phyloP scores from a whole-genome alignment of 2,329 filamentous ascomycete genomes.

The Microdochium nivale region DNA sequence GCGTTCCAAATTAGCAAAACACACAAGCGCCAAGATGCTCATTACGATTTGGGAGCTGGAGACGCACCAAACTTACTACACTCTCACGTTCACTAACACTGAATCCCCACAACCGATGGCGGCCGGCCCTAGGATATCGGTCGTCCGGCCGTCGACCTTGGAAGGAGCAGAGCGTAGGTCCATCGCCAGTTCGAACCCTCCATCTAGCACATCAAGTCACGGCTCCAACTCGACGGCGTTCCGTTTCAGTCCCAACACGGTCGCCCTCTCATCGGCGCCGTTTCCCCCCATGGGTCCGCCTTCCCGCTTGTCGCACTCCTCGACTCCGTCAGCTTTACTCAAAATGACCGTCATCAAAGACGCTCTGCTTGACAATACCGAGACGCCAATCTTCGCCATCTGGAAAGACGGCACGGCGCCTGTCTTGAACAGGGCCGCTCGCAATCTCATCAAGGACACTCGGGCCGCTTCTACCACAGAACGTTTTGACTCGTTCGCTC shows the following conservation, averaged over 20 bases:
- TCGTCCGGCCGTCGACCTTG: slow-evolving; percentile 29
- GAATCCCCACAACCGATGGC: slow-evolving; percentile 27
- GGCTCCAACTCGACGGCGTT: slow-evolving; percentile 38
- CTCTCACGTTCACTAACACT: slow-evolving; percentile 63
- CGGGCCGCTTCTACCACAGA: slow-evolving; percentile 31
- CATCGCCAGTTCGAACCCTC: slow-evolving; percentile 33
- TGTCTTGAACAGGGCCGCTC: slow-evolving; percentile 61
- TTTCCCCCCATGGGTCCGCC: slow-evolving; percentile 64
- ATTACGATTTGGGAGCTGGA: slow-evolving; percentile 66
- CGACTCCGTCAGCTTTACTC: slow-evolving; percentile 57
- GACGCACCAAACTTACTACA: slow-evolving; percentile 60
- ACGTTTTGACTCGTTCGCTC: slow-evolving; percentile 46
- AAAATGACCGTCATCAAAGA: slow-evolving; percentile 72
- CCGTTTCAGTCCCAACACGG: slow-evolving; percentile 38
- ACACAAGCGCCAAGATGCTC: slow-evolving; percentile 63
- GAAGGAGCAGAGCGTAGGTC: slow-evolving; percentile 38
- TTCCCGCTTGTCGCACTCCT: slow-evolving; percentile 40
- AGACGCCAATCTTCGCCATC: slow-evolving; percentile 68
- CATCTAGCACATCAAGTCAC: slow-evolving; percentile 37
- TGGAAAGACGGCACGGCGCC: slow-evolving; percentile 72
- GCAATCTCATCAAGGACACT: slow-evolving; percentile 37
- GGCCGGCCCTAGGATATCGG: slow-evolving; percentile 23
- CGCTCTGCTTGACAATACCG: slow-evolving; percentile 65
- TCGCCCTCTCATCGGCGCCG: slow-evolving; percentile 44
- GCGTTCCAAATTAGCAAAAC: slow-evolving; percentile 14